phyloP scores from a whole-genome alignment of 2,329 filamentous ascomycete species.

The Calycina herbarum region DNA sequence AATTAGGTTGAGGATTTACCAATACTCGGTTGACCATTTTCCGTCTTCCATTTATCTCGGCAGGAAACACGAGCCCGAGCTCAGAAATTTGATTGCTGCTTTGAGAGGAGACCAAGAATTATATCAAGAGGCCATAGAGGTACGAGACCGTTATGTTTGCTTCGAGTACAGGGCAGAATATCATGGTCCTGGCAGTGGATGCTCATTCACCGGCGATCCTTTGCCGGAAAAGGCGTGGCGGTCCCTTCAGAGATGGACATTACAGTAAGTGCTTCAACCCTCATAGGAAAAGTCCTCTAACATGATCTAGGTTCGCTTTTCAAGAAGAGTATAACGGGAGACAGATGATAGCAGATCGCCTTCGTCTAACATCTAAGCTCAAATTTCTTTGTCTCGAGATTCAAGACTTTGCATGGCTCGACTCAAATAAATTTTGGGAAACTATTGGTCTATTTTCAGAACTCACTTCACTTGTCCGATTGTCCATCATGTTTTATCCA shows the following conservation, averaged over 20 bases:
- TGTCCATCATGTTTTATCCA: background rate
- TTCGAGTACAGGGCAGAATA: background rate
- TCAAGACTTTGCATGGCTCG: background rate
- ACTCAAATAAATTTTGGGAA: background rate
- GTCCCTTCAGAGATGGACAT: background rate
- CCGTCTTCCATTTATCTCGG: background rate
- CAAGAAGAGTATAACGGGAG: background rate
- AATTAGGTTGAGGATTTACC: background rate
- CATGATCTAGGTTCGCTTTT: background rate
- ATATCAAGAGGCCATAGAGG: background rate
- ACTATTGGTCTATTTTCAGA: background rate
- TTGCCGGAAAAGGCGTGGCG: background rate
- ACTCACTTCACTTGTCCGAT: background rate
- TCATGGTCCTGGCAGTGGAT: background rate
- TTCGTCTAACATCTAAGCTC: background rate
- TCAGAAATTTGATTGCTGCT: background rate
- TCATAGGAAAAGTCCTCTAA: background rate
- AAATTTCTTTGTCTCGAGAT: background rate
- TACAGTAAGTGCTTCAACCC: background rate
- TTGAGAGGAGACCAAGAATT: slow-evolving; percentile 2
- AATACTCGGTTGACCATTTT: background rate
- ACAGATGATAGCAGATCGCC: no score
- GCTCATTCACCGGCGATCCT: background rate
- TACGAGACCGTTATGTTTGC: background rate
- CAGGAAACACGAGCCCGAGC: background rate